Evolutionary conservation across 768 basidiomycete species (phyloP).

Genomic region (Lactarius trivialis): DNA sequence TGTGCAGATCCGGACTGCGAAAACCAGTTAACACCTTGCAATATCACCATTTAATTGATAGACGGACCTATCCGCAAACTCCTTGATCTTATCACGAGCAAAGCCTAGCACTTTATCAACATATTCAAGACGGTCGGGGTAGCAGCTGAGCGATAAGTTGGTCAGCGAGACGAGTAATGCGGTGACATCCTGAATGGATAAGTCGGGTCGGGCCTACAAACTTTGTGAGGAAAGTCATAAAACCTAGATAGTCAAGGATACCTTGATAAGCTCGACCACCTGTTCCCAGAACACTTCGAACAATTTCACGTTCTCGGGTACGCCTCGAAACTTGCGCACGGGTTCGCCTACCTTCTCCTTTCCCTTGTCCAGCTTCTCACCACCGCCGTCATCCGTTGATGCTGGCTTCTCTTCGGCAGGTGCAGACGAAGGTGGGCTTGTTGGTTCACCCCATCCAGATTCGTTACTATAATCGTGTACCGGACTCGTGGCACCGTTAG

Average conservation of each 20-base stretch:
- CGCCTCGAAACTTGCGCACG: conserved; percentile 84
- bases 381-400: conserved; percentile 23
- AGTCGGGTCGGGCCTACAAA: conserved; percentile 83
- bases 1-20: conserved; percentile 77
- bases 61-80: conserved; percentile 70
- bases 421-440: conserved; percentile 25
- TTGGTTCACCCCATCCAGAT: conserved; percentile 24
- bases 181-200: conserved; percentile 96
- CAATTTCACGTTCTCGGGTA: conserved; percentile 89
- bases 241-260: conserved; percentile 26
- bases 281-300: conserved; percentile 99
- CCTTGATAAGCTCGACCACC: conserved; percentile 96
- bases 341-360: conserved; percentile 48
- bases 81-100: conserved; percentile 78
- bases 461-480: conserved; percentile 22
- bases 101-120: conserved; percentile 94
- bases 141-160: conserved; percentile 93
- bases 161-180: conserved; percentile 92
- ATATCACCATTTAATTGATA: neutral
- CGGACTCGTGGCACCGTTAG: conserved; percentile 31
- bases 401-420: conserved; percentile 5
- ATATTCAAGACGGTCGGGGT: conserved; percentile 94
- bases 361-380: conserved; percentile 40
- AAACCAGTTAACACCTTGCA: conserved; percentile 3
- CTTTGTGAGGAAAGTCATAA: conserved; percentile 2